Conservation (phyloP, 2,329 filamentous ascomycete genomes). For the Fusarium nelsonii region DNA sequence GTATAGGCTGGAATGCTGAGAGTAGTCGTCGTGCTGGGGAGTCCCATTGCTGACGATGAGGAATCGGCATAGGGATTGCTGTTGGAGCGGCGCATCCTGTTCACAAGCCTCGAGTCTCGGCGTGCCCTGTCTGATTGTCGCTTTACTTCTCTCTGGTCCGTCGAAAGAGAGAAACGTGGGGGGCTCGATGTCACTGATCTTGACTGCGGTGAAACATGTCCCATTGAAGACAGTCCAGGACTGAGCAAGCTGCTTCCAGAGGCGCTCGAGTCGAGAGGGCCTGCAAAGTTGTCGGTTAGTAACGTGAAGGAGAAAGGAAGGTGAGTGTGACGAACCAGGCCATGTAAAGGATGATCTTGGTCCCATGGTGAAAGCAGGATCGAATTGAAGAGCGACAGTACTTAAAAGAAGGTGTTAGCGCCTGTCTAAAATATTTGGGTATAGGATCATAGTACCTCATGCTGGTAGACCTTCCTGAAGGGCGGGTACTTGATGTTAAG, state of each 20-base stretch:
- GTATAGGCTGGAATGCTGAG: slow-evolving; percentile 65
- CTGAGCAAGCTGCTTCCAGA: slow-evolving; percentile 55
- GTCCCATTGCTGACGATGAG: slow-evolving; percentile 50
- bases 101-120: slow-evolving; percentile 67
- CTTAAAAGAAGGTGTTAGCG: slow-evolving; percentile 47
- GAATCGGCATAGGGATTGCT: slow-evolving; percentile 60
- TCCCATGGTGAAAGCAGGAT: slow-evolving; percentile 65
- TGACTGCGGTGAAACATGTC: slow-evolving; percentile 59
- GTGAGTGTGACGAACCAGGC: slow-evolving; percentile 56
- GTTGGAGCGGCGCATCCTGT: slow-evolving; percentile 64
- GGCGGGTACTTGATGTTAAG: slow-evolving; percentile 27
- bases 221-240: slow-evolving; percentile 62
- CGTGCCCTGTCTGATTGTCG: slow-evolving; percentile 70
- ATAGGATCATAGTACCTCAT: slow-evolving; percentile 42
- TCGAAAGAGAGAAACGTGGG: slow-evolving; percentile 64
- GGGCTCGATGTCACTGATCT: slow-evolving; percentile 70
- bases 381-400: slow-evolving; percentile 65
- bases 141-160: slow-evolving; percentile 72
- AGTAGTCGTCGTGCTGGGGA: slow-evolving; percentile 57
- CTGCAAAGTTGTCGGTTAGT: slow-evolving; percentile 32
- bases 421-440: background rate
- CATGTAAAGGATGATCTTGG: slow-evolving; percentile 64
- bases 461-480: slow-evolving; percentile 29
- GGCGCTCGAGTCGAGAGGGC: slow-evolving; percentile 53
- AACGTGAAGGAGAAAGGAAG: background rate